A percentile compares a stretch with the other conserved stretches of the same genome.
Conservation (phyloP, 106 monocot species). For the Allium cepa region DNA sequence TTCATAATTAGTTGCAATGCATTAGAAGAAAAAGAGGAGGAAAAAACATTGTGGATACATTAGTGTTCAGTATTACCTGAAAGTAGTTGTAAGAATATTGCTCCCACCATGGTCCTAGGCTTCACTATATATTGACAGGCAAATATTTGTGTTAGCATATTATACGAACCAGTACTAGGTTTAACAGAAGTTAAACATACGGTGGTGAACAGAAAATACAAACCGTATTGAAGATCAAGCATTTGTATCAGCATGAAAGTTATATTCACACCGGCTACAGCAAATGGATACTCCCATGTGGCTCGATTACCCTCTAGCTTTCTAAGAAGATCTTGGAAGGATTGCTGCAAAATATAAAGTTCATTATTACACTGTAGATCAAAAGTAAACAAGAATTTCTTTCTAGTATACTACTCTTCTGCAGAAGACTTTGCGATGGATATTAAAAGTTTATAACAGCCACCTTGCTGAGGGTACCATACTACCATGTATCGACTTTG, state of each 20-base stretch:
- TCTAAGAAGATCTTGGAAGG: conserved; percentile 77
- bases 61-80: conserved; percentile 6
- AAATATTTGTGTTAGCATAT: neutral
- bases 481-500: too few species aligned
- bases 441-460: too few species aligned
- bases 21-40: neutral
- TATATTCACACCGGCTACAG: conserved; percentile 94
- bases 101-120: conserved; percentile 28
- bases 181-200: neutral
- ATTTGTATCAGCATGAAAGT: conserved; percentile 99
- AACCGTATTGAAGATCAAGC: conserved; percentile 50
- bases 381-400: neutral
- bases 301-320: conserved; percentile 81
- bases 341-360: conserved; percentile 41
- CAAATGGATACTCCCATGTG: conserved; percentile 94
- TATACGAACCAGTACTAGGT: neutral
- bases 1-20: too few species aligned
- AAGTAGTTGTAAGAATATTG: conserved; percentile 21
- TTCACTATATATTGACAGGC: conserved; percentile 10
- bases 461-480: too few species aligned
- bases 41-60: neutral
- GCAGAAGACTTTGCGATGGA: too few species aligned
- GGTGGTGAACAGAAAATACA: conserved; percentile 1
- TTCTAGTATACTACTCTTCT: too few species aligned
- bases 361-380: neutral